phyloP scores from a whole-genome alignment of 2,329 filamentous ascomycete species.

The Ophiocordyceps polyrhachis-furcata region DNA sequence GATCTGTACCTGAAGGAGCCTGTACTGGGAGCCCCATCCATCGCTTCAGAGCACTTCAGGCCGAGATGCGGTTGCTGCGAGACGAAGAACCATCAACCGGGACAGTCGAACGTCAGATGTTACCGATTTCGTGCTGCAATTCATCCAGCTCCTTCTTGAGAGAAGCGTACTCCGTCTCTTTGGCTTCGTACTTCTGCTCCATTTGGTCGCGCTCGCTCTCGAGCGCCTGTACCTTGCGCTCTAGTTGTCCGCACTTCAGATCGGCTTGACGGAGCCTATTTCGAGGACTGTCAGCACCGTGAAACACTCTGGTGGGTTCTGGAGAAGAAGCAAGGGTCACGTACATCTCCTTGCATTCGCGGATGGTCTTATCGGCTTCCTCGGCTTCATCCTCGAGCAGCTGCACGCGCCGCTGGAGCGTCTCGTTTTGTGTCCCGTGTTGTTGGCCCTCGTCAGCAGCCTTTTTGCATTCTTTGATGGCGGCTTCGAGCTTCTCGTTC shows the following conservation, averaged over 20 bases:
- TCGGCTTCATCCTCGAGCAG: slow-evolving; percentile 96
- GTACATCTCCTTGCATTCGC: slow-evolving; percentile 98
- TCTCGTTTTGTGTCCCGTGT: slow-evolving; percentile 79
- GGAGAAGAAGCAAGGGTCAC: slow-evolving; percentile 14
- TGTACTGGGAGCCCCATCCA: background rate
- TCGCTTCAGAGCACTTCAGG: background rate
- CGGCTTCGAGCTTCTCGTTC: slow-evolving; percentile 77
- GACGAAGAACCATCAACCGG: background rate
- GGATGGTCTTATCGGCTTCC: slow-evolving; percentile 85
- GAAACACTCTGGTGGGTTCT: background rate
- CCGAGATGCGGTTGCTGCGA: background rate
- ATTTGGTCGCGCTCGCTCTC: slow-evolving; percentile 83
- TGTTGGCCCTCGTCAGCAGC: slow-evolving; percentile 64
- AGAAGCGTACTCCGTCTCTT: slow-evolving; percentile 69
- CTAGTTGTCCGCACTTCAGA: slow-evolving; percentile 97
- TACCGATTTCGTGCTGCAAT: slow-evolving; percentile 80
- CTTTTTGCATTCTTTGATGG: slow-evolving; percentile 75
- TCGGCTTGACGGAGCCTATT: slow-evolving; percentile 91
- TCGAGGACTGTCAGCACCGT: slow-evolving; percentile 5
- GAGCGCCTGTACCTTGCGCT: slow-evolving; percentile 96
- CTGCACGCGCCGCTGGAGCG: slow-evolving; percentile 79
- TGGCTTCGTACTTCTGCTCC: slow-evolving; percentile 97
- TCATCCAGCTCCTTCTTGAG: slow-evolving; percentile 84
- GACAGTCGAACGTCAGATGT: slow-evolving; percentile 45
- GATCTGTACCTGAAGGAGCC: background rate